phyloP scores from a whole-genome alignment of 2,329 filamentous ascomycete genomes.

The Chaetomiaceae sp. region DNA sequence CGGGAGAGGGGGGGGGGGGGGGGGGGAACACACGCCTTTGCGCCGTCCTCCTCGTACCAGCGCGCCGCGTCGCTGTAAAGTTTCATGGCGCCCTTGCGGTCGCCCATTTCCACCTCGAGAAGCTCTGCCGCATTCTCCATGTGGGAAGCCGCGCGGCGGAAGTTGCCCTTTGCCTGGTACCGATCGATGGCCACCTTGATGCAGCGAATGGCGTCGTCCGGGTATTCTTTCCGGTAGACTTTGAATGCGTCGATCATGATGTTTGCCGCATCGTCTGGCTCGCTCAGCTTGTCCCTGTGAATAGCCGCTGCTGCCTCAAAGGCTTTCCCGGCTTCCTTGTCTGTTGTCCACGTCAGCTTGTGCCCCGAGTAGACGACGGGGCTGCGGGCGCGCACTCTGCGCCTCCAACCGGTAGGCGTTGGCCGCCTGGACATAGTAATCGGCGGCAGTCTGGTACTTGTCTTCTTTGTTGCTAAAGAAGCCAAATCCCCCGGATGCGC shows the following conservation, averaged over 20 bases:
- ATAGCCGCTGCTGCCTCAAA: constrained; percentile 85
- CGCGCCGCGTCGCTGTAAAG: constrained; percentile 80
- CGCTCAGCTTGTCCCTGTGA: constrained; percentile 75
- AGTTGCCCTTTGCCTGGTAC: constrained; percentile 86
- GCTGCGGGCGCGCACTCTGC: constrained; percentile 52
- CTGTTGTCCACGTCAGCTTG: constrained; percentile 40
- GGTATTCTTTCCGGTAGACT: constrained; percentile 81
- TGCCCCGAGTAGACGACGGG: not conserved
- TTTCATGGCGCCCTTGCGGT: constrained; percentile 72
- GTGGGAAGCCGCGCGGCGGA: constrained; percentile 82
- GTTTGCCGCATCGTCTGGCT: constrained; percentile 89
- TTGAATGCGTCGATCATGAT: constrained; percentile 89
- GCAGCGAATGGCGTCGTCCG: constrained; percentile 75
- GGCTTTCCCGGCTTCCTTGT: constrained; percentile 77
- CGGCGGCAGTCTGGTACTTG: constrained; percentile 85
- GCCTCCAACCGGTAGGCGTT: constrained; percentile 90
- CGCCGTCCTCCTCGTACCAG: constrained; percentile 87
- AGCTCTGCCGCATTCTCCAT: constrained; percentile 86
- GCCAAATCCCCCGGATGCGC: constrained; percentile 76
- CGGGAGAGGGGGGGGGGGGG: not conserved
- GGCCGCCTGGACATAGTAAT: constrained; percentile 81
- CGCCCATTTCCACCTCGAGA: constrained; percentile 75
- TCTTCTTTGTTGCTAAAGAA: constrained; percentile 84
- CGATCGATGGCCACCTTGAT: constrained; percentile 76
- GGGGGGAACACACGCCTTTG: constrained; percentile 61